phyloP scores from a whole-genome alignment of 2,329 filamentous ascomycete species.

The Exophiala phaeomuriformis region DNA sequence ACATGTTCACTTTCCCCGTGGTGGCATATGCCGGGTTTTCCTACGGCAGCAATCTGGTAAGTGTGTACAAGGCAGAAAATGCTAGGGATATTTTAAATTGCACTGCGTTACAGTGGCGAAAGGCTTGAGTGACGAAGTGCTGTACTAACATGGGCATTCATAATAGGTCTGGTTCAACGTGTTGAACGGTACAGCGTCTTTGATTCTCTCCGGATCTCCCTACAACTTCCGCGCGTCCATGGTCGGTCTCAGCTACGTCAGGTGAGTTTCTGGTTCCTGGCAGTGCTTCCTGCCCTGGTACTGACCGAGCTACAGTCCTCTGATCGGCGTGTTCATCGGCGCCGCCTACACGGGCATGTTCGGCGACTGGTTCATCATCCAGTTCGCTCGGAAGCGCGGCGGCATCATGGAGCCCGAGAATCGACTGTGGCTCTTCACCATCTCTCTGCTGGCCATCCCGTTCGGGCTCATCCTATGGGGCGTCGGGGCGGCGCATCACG shows the following conservation, averaged over 20 bases:
- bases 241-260: slow-evolving; percentile 36
- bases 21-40: slow-evolving; percentile 36
- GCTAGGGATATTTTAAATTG: not conserved
- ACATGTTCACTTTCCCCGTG: slow-evolving; percentile 30
- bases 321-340: not conserved
- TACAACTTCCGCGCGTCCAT: slow-evolving; percentile 36
- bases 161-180: slow-evolving; percentile 32
- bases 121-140: slow-evolving; percentile 20
- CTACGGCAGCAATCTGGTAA: slow-evolving; percentile 31
- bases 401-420: slow-evolving; percentile 29
- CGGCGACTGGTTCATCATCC: slow-evolving; percentile 26
- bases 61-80: not conserved
- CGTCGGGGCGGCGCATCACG: slow-evolving; percentile 42
- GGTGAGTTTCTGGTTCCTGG: slow-evolving; percentile 1
- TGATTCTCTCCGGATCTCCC: slow-evolving; percentile 33
- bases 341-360: slow-evolving; percentile 21
- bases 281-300: slow-evolving; percentile 7
- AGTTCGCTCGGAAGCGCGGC: slow-evolving; percentile 20
- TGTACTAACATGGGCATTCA: slow-evolving; percentile 27
- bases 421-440: slow-evolving; percentile 25
- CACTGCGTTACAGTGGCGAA: not conserved
- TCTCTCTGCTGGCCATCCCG: slow-evolving; percentile 39
- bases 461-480: slow-evolving; percentile 45
- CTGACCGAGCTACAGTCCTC: not conserved
- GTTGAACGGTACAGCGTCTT: slow-evolving; percentile 37